phyloP scores from a whole-genome alignment of 1,284 basidiomycete species.

The Leucoagaricus sp. region DNA sequence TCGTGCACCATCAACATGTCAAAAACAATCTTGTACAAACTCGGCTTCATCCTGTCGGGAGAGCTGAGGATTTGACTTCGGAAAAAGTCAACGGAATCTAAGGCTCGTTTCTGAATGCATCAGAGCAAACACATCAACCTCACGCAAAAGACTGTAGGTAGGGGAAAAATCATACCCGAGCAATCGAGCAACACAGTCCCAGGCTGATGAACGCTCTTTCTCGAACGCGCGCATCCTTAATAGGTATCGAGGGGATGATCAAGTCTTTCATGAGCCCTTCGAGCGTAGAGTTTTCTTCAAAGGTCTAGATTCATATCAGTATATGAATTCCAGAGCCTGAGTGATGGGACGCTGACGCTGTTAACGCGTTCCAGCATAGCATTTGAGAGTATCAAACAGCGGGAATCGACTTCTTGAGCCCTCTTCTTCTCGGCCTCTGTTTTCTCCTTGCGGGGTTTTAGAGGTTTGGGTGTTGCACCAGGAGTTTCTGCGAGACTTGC shows the following conservation, averaged over 20 bases:
- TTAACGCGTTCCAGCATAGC: conserved; percentile 92
- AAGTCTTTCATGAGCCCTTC: conserved; percentile 85
- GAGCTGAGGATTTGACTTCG: conserved; percentile 65
- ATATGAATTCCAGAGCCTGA: neutral
- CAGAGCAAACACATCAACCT: too few species aligned
- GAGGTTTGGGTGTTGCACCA: conserved; percentile 23
- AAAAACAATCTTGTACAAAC: conserved; percentile 76
- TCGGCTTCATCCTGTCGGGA: conserved; percentile 67
- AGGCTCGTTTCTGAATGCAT: conserved; percentile 53
- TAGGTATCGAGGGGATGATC: conserved; percentile 85
- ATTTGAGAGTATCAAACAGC: conserved; percentile 81
- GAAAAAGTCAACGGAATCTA: conserved; percentile 74
- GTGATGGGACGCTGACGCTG: conserved; percentile 51
- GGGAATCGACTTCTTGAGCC: conserved; percentile 70
- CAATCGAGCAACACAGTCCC: conserved; percentile 88
- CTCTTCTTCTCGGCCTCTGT: conserved; percentile 54
- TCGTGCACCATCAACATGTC: conserved; percentile 87
- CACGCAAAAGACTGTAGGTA: neutral
- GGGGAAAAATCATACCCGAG: conserved; percentile 56
- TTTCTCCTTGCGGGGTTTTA: conserved; percentile 37
- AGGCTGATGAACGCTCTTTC: conserved; percentile 83
- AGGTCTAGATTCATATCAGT: conserved; percentile 47
- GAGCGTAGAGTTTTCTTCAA: conserved; percentile 89
- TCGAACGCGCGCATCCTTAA: conserved; percentile 75
- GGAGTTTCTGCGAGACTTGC: conserved; percentile 27